Conservation (phyloP, 2,329 filamentous ascomycete genomes). For the Metarhizium album region DNA sequence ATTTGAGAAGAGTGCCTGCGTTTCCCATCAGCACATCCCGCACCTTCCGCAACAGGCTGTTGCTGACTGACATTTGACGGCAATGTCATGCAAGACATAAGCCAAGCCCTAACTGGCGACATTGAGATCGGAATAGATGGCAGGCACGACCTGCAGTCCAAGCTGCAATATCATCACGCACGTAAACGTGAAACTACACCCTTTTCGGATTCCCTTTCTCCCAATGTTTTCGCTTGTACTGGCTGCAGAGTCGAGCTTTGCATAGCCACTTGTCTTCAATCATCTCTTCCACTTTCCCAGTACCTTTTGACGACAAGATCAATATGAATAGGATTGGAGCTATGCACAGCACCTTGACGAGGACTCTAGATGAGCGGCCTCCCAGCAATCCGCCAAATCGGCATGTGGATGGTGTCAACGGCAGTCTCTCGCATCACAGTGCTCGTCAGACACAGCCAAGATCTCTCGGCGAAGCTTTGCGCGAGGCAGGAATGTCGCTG, state of each 20-base stretch:
- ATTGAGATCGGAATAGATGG: neutral
- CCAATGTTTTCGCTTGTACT: neutral
- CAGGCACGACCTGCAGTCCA: neutral
- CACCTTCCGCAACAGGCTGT: neutral
- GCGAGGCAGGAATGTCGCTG: constrained; percentile 13
- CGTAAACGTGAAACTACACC: neutral
- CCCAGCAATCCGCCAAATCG: neutral
- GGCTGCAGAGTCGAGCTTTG: neutral
- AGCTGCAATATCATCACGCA: neutral
- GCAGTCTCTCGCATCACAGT: neutral
- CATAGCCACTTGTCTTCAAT: neutral
- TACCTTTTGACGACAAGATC: too few species aligned
- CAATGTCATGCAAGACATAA: neutral
- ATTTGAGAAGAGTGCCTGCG: too few species aligned
- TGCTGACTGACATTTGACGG: neutral
- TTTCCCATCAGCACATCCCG: neutral
- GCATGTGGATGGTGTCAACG: neutral
- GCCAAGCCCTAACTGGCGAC: neutral
- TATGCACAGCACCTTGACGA: neutral
- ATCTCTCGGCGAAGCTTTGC: constrained; percentile 19
- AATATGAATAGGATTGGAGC: neutral
- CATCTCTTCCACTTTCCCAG: neutral
- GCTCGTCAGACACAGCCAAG: constrained; percentile 6
- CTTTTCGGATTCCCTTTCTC: neutral
- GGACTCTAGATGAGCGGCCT: neutral